These are phyloP conservation scores for Oryza rufipogon DNA, from an alignment of 176 grass and related monocot genomes.

Conservation along the genomic window DNA sequence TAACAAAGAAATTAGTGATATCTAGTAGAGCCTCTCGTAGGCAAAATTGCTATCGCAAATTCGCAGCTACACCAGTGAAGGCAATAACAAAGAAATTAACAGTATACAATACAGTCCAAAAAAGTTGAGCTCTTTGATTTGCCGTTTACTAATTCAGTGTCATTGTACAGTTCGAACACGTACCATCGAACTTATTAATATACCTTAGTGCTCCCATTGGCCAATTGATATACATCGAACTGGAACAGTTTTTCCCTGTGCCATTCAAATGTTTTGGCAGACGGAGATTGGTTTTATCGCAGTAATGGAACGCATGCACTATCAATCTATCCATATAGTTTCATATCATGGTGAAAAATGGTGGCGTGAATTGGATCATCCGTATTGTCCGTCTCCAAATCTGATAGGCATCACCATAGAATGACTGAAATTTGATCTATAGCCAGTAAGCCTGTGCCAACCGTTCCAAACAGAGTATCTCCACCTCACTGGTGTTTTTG, in stretches of 20 bases:
- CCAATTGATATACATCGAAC: constrained; percentile 6
- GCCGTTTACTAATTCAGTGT: neutral
- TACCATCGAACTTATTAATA: neutral
- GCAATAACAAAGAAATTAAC: neutral
- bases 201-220: neutral
- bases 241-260: neutral
- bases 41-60: neutral
- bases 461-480: neutral
- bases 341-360: constrained; percentile 13
- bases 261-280: neutral
- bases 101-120: neutral
- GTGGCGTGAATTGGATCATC: constrained; percentile 1
- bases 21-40: no score
- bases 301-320: neutral
- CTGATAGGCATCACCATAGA: neutral
- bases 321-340: constrained; percentile 7
- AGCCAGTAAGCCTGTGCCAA: neutral
- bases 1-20: no score
- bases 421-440: neutral
- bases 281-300: neutral
- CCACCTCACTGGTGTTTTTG: constrained; percentile 4
- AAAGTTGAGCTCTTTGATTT: neutral
- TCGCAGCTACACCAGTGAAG: neutral
- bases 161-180: neutral
- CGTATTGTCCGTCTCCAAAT: neutral